Base-by-base conservation (phyloP, 1,139 yeast species). In the Fermentozyma sake region DNA sequence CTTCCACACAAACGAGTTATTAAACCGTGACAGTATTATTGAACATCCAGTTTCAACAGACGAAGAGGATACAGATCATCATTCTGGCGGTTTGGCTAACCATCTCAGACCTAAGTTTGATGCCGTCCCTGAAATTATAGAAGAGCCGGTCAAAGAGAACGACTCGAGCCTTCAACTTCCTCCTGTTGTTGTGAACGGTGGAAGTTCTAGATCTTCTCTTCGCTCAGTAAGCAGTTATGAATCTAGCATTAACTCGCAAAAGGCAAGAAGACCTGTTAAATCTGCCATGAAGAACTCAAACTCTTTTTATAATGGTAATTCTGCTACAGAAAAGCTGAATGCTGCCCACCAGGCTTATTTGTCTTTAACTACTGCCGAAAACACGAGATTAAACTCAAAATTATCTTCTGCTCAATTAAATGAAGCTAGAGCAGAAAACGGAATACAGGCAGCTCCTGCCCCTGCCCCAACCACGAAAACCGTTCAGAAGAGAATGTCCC, bases 301-400 rank as follows among this genome's bases (percentile, higher is more conserved):
- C 12, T 54, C 64, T 10, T 43, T 50, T 37, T 41, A 49, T 35
- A 42, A 39, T 26, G 21, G 19, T 4, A 34, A 30, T 14, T 30
- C 42, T 11, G 27, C 40, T 7, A 33, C 33, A 8, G 35, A 32
- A 5, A 37, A 32, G 7, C 29, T 33, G 14, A 58, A 53, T 33
- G 70, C 80, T 4, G 81, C 82, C 0, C 70, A 61, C 26, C 72
- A 70, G 37, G 87, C 82, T 0, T 79, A 80, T 41, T 50, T 79
- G 26, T 76, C 85, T 0, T 55, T 79, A 30, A 70, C 87, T 1
- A 81, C 93, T 0, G 87, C 89, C 1, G 87, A 81, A 46, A 81
- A 81, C 50, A 81, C 93, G 0, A 65, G 87, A 34, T 46, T 79
- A 32, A 81, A 81, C 50, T 80, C 87, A 1, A 72, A 75, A 48